Conservation (phyloP, 2,329 filamentous ascomycete genomes). For the Penicillium freii region DNA sequence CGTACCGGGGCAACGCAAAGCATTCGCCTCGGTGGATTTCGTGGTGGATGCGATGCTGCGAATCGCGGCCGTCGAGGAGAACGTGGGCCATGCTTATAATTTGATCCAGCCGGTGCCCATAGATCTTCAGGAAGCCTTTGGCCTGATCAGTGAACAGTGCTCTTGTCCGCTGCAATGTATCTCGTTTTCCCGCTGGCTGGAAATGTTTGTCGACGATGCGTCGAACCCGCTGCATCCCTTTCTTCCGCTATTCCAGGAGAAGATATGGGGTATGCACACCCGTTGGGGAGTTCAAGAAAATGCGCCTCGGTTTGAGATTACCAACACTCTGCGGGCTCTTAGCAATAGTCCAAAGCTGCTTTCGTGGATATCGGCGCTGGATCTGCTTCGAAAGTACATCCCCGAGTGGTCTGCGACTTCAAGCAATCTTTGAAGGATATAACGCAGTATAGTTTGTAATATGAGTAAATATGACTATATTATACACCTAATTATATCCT, state of each 20-base stretch:
- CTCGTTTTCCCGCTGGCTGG: background rate
- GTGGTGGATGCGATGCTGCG: slow-evolving; percentile 12
- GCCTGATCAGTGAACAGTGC: background rate
- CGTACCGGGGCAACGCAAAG: slow-evolving; percentile 5
- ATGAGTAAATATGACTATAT: background rate
- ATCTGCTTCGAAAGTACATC: background rate
- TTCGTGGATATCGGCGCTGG: background rate
- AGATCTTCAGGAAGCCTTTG: background rate
- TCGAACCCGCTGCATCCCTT: background rate
- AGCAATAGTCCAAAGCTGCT: background rate
- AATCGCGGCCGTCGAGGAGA: slow-evolving; percentile 7
- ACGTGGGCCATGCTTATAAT: slow-evolving; percentile 20
- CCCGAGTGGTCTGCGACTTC: background rate
- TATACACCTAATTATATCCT: background rate
- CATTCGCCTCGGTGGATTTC: slow-evolving; percentile 20
- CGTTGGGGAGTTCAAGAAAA: background rate
- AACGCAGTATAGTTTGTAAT: background rate
- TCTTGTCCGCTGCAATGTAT: background rate
- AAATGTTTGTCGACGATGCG: background rate
- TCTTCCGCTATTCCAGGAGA: background rate
- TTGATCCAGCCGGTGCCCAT: slow-evolving; percentile 10
- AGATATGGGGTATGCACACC: background rate
- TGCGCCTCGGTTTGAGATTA: background rate
- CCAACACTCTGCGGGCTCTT: background rate
- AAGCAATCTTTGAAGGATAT: background rate